Percentiles rank a stretch among this genome's conserved stretches.
Evolutionary conservation across 192 early-diverging fungal species (phyloP).

Genomic region (Thamnidium elegans): DNA sequence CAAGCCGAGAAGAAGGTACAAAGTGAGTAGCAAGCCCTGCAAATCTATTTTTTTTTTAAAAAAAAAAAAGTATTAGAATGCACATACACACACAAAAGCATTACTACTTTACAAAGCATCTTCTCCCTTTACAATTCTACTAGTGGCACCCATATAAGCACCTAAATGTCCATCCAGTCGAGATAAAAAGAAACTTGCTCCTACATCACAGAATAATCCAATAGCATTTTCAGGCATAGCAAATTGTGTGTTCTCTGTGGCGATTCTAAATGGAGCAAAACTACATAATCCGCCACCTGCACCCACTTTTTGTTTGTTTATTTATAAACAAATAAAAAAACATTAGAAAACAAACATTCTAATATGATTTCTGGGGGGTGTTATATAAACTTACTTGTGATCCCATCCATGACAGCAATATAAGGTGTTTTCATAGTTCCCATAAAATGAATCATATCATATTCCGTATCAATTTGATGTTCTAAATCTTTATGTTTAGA

Average conservation of each 20-base stretch:
- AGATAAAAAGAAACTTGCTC: slow-evolving; percentile 92
- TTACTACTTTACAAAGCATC: slow-evolving; percentile 71
- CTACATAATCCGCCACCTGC: slow-evolving; percentile 93
- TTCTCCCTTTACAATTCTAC: slow-evolving; percentile 67
- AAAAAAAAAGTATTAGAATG: neutral
- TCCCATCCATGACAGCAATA: slow-evolving; percentile 86
- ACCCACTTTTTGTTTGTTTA: slow-evolving; percentile 68
- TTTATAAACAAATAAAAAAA: neutral
- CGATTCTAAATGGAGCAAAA: slow-evolving; percentile 93
- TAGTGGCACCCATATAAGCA: slow-evolving; percentile 87
- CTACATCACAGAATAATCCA: slow-evolving; percentile 95
- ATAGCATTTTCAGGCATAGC: slow-evolving; percentile 99
- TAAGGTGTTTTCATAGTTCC: slow-evolving; percentile 87
- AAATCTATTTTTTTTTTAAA: slow-evolving; percentile 51
- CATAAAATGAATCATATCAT: slow-evolving; percentile 87
- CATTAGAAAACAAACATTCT: neutral
- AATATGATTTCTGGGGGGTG: no score
- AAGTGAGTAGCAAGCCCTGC: slow-evolving; percentile 97
- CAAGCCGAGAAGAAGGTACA: slow-evolving; percentile 82
- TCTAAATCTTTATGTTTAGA: neutral
- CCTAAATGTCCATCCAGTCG: slow-evolving; percentile 93
- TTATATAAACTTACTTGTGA: slow-evolving; percentile 60
- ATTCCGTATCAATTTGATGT: slow-evolving; percentile 56
- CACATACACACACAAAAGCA: neutral
- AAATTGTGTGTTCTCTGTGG: slow-evolving; percentile 92